Percentiles rank a stretch among this genome's conserved stretches.
These are phyloP conservation scores for Rhazya stricta DNA, from an alignment of 257 asterid species.

Conservation along the genomic window DNA sequence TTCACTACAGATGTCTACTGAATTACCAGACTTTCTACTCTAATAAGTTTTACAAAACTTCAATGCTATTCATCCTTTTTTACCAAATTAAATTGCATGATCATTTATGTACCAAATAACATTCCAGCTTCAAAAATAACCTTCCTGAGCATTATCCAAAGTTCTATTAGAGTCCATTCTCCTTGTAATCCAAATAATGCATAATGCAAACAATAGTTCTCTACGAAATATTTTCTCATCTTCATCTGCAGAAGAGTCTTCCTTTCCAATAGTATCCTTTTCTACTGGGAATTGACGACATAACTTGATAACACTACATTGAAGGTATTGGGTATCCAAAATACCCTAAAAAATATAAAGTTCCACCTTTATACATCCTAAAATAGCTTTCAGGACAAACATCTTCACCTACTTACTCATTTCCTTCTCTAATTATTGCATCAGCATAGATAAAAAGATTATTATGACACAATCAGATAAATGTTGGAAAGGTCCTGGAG, in stretches of 20 bases:
- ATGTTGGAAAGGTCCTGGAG: background rate
- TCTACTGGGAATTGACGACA: background rate
- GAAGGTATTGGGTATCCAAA: background rate
- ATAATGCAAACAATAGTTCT: background rate
- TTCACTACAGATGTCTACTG: background rate
- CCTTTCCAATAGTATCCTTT: background rate
- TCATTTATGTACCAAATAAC: background rate
- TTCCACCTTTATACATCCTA: constrained; percentile 2
- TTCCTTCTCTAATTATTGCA: background rate
- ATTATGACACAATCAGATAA: background rate
- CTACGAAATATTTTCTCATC: background rate
- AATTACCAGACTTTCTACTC: background rate
- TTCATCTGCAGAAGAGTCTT: background rate
- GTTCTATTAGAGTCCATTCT: background rate
- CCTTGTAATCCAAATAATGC: background rate
- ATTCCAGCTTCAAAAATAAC: no score
- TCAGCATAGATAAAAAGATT: background rate
- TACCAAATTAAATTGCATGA: background rate
- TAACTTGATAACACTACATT: background rate
- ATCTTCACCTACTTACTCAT: background rate
- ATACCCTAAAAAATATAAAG: background rate
- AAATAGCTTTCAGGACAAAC: background rate
- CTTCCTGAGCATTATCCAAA: background rate
- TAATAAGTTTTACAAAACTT: background rate
- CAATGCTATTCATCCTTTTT: no score